Conservation (phyloP, 2,329 filamentous ascomycete genomes). For the Cadophora luteo-olivacea region DNA sequence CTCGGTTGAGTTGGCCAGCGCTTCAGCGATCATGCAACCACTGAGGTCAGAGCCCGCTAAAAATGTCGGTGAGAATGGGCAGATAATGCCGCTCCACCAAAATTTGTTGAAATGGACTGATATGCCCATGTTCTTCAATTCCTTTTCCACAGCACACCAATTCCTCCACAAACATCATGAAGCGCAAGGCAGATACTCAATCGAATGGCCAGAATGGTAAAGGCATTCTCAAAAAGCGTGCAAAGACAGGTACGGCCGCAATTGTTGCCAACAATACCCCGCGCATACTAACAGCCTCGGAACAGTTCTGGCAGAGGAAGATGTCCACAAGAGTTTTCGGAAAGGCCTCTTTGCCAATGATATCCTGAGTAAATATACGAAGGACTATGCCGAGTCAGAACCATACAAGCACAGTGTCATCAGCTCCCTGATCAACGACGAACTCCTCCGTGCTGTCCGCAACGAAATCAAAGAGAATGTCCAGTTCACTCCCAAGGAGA, state of each 20-base stretch:
- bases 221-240: conserved; percentile 58
- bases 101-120: conserved; percentile 34
- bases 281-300: conserved; percentile 30
- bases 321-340: conserved; percentile 58
- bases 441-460: conserved; percentile 84
- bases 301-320: conserved; percentile 42
- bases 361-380: conserved; percentile 64
- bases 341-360: conserved; percentile 68
- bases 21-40: conserved; percentile 36
- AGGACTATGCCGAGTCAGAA: conserved; percentile 66
- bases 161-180: conserved; percentile 51
- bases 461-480: conserved; percentile 89
- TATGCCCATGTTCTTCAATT: conserved; percentile 25
- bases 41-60: conserved; percentile 6
- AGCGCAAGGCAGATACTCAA: conserved; percentile 63
- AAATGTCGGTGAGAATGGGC: conserved; percentile 18
- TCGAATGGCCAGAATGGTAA: conserved; percentile 49
- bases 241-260: conserved; percentile 49
- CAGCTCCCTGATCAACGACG: conserved; percentile 76
- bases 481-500: conserved; percentile 97
- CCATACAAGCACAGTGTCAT: conserved; percentile 96
- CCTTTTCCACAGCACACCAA: conserved; percentile 22
- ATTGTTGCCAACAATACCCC: conserved; percentile 25
- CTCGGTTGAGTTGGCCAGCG: conserved; percentile 31
- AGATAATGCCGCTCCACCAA: conserved; percentile 19